A percentile compares a stretch with the other conserved stretches of the same genome.
Evolutionary conservation across 768 basidiomycete genomes (phyloP).

Genomic region (Xanthoconium purpureum): DNA sequence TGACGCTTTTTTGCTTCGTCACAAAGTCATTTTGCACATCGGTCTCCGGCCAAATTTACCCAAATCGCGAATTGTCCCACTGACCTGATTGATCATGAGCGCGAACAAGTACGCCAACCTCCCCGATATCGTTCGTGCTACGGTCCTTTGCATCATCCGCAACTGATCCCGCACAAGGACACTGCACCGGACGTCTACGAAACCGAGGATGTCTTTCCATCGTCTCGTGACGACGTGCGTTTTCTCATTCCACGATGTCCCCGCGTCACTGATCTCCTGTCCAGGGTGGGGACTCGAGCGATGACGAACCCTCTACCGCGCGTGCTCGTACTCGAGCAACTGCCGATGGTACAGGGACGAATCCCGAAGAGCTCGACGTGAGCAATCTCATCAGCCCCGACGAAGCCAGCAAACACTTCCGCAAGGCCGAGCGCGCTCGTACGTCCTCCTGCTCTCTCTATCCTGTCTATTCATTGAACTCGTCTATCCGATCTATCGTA

Average conservation of each 20-base stretch:
- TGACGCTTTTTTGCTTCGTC: constrained; percentile 18
- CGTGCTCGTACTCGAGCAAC: constrained; percentile 31
- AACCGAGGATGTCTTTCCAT: constrained; percentile 73
- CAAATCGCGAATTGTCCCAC: not conserved
- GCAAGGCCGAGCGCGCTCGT: constrained; percentile 68
- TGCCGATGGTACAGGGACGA: constrained; percentile 36
- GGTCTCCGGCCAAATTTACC: too few species aligned
- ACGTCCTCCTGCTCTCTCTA: constrained; percentile 8
- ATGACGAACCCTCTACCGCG: constrained; percentile 54
- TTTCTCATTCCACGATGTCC: not conserved
- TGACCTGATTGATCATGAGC: constrained; percentile 42
- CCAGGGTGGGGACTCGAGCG: constrained; percentile 62
- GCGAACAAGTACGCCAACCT: constrained; percentile 80
- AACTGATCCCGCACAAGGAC: constrained; percentile 50
- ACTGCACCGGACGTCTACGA: constrained; percentile 91
- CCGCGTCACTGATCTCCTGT: constrained; percentile 6
- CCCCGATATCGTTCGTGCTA: constrained; percentile 79
- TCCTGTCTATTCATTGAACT: too few species aligned
- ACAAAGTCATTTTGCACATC: not conserved
- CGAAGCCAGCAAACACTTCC: constrained; percentile 68
- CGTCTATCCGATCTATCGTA: too few species aligned
- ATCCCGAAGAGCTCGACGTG: constrained; percentile 67
- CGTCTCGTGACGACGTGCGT: constrained; percentile 51
- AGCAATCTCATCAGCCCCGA: constrained; percentile 60
- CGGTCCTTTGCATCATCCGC: too few species aligned